Evolutionary conservation across 176 grass and related monocot genomes (phyloP), one percentile per base, ranked within the genome.

Genomic region (Musa schizocarpa): DNA sequence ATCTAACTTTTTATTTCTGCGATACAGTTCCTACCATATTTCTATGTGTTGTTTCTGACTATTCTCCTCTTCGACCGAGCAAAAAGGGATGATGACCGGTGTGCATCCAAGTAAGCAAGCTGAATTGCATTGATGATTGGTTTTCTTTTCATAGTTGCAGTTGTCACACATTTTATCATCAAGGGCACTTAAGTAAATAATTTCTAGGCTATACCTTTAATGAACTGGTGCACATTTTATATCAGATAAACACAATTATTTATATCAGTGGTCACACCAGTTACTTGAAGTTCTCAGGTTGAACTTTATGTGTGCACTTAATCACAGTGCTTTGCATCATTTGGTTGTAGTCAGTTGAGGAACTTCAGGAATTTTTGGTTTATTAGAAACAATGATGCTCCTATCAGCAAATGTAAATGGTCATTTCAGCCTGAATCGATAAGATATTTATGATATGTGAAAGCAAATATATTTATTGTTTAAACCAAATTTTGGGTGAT

Each of bases 51-150:
- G 63, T 92, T 89, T 85, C 66, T 99, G 16, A 99, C 91, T 50
- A 99, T 99, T 82, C 80, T 99, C 54, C 82, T 99, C 57, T 87
- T 95, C 58, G 91, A 99, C 71, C 96, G 96, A 79, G 96, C 96
- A 48, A 99, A 99, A 86, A 94, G 96, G 80, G 96, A 99, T 68
- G 96, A 99, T 77, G 91, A 99, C 57, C 79, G 91, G 23, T 99
- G 96, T 79, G 89, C 91, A 81, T 92, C 91, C 50, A 99, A 99
- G 96, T 99, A 89, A 63, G 87, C 73, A 83, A 72, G 58, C 21
- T 69, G 48, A 55, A 50, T 51, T 9, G n/a, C 56, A 1, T 56
- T 56, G 19, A 25, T 23, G 14, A 9, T 26, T 7, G 52, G 55
- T 74, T 62, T n/a, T 62, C 57, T 55, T 14, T 22, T 56, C 25